phyloP scores from a whole-genome alignment of 176 grass and related monocot genomes.

The Olyra latifolia region DNA sequence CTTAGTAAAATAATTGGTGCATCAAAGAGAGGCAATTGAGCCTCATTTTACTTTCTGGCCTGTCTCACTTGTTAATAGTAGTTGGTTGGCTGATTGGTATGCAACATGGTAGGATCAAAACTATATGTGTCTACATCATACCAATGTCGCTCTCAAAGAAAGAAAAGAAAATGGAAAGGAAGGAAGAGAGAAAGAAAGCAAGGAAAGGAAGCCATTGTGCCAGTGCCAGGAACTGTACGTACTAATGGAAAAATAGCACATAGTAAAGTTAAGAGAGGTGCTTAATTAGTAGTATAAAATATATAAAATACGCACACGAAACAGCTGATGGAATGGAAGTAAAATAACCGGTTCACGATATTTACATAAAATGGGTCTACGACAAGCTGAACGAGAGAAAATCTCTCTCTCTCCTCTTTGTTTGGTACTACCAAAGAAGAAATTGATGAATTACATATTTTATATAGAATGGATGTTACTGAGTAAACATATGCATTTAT shows the following conservation, averaged over 20 bases:
- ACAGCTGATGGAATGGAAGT: background rate
- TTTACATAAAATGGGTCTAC: background rate
- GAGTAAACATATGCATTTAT: constrained; percentile 2
- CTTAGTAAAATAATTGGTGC: too few relatives aligned
- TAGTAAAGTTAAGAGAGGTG: background rate
- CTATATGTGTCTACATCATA: background rate
- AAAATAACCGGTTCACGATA: background rate
- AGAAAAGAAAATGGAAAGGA: background rate
- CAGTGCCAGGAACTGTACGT: background rate
- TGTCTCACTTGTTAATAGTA: too few relatives aligned
- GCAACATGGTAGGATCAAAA: background rate
- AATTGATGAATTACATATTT: background rate
- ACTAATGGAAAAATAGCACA: background rate
- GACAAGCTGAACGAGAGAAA: background rate
- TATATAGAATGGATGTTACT: background rate
- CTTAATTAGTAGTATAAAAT: background rate
- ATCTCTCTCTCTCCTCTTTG: background rate
- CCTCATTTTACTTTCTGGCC: background rate
- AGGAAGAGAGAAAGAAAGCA: background rate
- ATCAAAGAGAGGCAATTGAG: background rate
- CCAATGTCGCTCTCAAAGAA: background rate
- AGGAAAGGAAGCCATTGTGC: too few relatives aligned
- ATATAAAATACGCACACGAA: background rate
- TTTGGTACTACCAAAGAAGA: background rate
- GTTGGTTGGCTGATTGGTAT: background rate